Percentiles rank a stretch among this genome's conserved stretches.
These are phyloP conservation scores for Collybiopsis confluens DNA, from an alignment of 768 basidiomycete genomes.

Conservation along the genomic window DNA sequence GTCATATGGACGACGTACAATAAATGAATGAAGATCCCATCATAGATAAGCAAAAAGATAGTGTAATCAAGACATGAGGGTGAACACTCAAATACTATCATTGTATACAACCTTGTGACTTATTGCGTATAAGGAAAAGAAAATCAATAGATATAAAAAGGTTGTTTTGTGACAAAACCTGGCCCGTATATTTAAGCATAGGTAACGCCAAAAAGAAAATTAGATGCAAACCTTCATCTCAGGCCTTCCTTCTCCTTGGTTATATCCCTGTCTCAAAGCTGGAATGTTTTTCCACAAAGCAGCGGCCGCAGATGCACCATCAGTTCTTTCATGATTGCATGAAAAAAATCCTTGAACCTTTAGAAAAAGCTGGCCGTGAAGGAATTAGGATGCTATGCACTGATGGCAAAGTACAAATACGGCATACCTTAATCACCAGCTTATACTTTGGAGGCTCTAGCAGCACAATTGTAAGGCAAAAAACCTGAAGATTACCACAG, in stretches of 20 bases:
- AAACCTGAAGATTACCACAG: conserved; percentile 12
- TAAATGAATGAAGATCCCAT: too few relatives aligned
- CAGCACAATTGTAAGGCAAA: conserved; percentile 4
- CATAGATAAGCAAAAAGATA: too few relatives aligned
- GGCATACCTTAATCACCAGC: conserved; percentile 5
- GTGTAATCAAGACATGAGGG: too few relatives aligned
- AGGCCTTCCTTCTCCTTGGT: conserved; percentile 25
- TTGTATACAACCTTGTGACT: too few relatives aligned
- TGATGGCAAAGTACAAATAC: conserved; percentile 21
- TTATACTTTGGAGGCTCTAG: conserved; percentile 8
- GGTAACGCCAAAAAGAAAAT: conserved; percentile 25
- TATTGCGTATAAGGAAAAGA: too few relatives aligned
- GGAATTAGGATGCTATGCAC: conserved; percentile 28
- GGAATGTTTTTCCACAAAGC: conserved; percentile 15
- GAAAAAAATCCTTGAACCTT: conserved; percentile 20
- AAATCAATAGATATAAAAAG: too few relatives aligned
- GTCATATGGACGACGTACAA: too few relatives aligned
- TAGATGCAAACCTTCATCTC: conserved; percentile 18
- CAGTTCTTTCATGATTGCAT: conserved; percentile 31
- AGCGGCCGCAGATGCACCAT: conserved; percentile 15
- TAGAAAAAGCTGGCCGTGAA: conserved; percentile 21
- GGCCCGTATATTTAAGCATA: conserved; percentile 31
- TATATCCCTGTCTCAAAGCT: conserved; percentile 32
- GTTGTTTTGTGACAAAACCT: too few relatives aligned
- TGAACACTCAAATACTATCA: too few relatives aligned